Base-by-base conservation (phyloP, 1,284 basidiomycete genomes). In the Microbotryum lychnidis-dioicae region DNA sequence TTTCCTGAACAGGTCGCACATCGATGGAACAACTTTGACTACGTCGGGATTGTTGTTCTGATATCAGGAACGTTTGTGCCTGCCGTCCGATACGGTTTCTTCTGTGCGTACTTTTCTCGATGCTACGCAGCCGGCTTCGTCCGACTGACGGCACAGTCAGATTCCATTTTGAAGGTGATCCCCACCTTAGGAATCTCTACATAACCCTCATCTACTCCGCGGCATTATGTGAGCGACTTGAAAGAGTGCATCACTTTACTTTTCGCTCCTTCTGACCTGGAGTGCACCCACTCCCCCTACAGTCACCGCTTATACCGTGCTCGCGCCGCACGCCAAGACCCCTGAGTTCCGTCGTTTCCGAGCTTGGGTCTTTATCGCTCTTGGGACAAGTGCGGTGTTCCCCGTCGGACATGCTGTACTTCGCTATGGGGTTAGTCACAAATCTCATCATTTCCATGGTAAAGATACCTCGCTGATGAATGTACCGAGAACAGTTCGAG, bases 31-130 rank as follows among this genome's bases (percentile, higher is more conserved):
- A 57, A 63, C n/a, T 57, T 71, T 33, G 71, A 72, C 50, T 71
- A 70, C 50, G 31, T 70, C 31, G 70, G 71, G 6, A 72, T 72
- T 31, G 66, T 69, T 29, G 57, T 69, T 14, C 52, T 72, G 5
- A 68, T 70, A 45, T 50, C 45, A 7, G 68, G 63, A 3, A 68
- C 64, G 4, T 70, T 71, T 23, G 63, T 68, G 18, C 64, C 66
- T 1, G 49, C 62, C 2, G 61, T 68, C 6, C 62, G 59, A 49
- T 72, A 69, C 50, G 71, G 64, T 18, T 72, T 70, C 53, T 70
- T 50, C 53, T 70, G 67, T 57, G 6, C 10, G 59, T 49, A 16
- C 53, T 21, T 6, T 2, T 37, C 20, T 14, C 6, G 37, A 16
- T 12, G 37, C 16, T 18, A 23, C 18, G 18, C 12, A 33, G 6